Percentiles rank a stretch among this genome's conserved stretches.
Evolutionary conservation across 1,284 basidiomycete genomes (phyloP).

Genomic region (Trichosporon coremiiforme): DNA sequence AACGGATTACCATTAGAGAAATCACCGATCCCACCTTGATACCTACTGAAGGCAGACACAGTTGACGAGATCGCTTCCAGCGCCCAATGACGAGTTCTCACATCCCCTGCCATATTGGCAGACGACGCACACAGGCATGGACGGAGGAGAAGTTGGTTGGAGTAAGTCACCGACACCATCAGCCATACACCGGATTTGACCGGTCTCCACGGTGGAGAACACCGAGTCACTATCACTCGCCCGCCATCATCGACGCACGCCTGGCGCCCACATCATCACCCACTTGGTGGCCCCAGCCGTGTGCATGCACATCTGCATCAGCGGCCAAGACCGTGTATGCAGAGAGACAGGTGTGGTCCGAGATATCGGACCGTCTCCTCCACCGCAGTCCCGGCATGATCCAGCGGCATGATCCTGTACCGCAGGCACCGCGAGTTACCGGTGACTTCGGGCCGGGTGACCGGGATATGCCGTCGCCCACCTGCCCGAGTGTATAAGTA

Average conservation of each 20-base stretch:
- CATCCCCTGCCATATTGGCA: too few species aligned
- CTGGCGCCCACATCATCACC: too few species aligned
- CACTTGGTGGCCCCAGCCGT: too few species aligned
- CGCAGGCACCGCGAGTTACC: not conserved
- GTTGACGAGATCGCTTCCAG: too few species aligned
- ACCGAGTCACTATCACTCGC: not conserved
- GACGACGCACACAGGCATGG: too few species aligned
- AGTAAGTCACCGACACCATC: not conserved
- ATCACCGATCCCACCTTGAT: too few species aligned
- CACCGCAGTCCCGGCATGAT: not conserved
- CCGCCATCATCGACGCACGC: too few species aligned
- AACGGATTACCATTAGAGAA: too few species aligned
- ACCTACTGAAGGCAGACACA: too few species aligned
- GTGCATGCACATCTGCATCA: too few species aligned
- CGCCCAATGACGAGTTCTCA: too few species aligned
- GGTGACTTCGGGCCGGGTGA: not conserved
- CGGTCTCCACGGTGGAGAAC: not conserved
- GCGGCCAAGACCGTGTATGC: too few species aligned
- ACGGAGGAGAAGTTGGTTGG: not conserved
- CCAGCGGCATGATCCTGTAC: not conserved
- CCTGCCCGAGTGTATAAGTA: not conserved
- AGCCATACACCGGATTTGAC: not conserved
- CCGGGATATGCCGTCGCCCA: conserved; percentile 6
- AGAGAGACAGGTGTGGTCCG: not conserved
- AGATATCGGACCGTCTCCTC: not conserved